A percentile compares a stretch with the other conserved stretches of the same genome.
Evolutionary conservation across 139 green algal species (phyloP).

Genomic region (Chloropicon primus): DNA sequence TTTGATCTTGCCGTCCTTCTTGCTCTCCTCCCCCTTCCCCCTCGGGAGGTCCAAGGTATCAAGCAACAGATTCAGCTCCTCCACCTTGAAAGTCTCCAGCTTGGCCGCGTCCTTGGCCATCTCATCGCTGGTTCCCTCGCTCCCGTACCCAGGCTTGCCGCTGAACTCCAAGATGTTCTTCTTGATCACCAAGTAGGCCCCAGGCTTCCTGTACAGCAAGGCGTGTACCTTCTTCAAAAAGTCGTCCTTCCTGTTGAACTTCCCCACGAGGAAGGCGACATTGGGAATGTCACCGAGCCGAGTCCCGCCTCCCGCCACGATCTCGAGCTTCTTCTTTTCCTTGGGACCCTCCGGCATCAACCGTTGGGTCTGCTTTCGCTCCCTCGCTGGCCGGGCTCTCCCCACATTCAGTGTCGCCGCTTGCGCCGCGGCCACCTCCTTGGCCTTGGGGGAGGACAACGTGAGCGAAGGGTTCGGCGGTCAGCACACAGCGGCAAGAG

Average conservation of each 20-base stretch:
- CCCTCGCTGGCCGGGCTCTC: neutral
- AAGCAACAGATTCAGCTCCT: constrained; percentile 32
- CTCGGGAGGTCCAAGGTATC: constrained; percentile 47
- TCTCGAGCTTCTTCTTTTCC: neutral
- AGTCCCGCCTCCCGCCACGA: neutral
- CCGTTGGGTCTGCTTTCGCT: neutral
- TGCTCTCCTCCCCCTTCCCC: constrained; percentile 29
- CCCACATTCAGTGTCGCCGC: too few species aligned
- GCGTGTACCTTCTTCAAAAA: constrained; percentile 39
- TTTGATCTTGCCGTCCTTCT: constrained; percentile 14
- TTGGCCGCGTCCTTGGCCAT: constrained; percentile 21
- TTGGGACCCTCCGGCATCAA: neutral
- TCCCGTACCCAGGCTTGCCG: constrained; percentile 29
- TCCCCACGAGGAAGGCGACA: constrained; percentile 21
- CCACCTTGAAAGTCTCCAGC: constrained; percentile 35
- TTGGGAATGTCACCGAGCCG: neutral
- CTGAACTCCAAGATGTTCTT: constrained; percentile 44
- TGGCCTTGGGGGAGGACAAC: too few species aligned
- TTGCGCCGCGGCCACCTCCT: too few species aligned
- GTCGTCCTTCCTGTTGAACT: constrained; percentile 44
- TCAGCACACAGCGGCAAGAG: too few species aligned
- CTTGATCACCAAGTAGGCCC: constrained; percentile 24
- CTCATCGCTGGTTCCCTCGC: constrained; percentile 29
- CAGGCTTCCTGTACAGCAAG: constrained; percentile 42
- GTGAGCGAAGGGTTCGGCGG: too few species aligned